Conservation (phyloP, 2,329 filamentous ascomycete genomes). For the Endocalyx cinctus region DNA sequence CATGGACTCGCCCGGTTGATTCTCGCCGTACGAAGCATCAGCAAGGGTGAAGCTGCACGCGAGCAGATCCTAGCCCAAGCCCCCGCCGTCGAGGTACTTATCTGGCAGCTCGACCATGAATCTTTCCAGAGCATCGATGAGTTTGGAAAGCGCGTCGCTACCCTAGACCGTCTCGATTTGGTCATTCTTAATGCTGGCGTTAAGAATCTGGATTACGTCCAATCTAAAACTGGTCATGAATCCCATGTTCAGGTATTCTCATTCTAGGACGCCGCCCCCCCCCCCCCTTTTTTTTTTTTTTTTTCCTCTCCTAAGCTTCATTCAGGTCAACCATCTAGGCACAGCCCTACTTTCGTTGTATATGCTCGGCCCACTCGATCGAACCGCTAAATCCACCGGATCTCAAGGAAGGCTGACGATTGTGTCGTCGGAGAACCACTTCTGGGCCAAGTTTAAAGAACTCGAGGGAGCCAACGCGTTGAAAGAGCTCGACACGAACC, state of each 20-base stretch:
- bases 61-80: neutral
- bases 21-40: conserved; percentile 2
- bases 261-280: too few relatives aligned
- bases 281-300: too few relatives aligned
- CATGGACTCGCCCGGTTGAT: conserved; percentile 5
- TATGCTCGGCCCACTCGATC: conserved; percentile 5
- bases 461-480: conserved; percentile 5
- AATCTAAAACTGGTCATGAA: conserved; percentile 3
- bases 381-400: conserved; percentile 4
- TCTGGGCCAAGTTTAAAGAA: conserved; percentile 10
- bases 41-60: conserved; percentile 1
- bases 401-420: conserved; percentile 8
- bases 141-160: conserved; percentile 1
- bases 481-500: conserved; percentile 6
- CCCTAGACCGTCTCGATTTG: conserved; percentile 4
- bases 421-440: conserved; percentile 8
- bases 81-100: conserved; percentile 1
- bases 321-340: conserved; percentile 11
- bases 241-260: conserved; percentile 4
- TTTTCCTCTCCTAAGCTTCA: too few relatives aligned
- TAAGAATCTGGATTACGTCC: conserved; percentile 2
- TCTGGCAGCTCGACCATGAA: conserved; percentile 5
- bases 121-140: conserved; percentile 2
- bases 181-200: conserved; percentile 3
- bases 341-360: conserved; percentile 13